phyloP scores from a whole-genome alignment of 441 rosid species.

The Gossypium trilobum region DNA sequence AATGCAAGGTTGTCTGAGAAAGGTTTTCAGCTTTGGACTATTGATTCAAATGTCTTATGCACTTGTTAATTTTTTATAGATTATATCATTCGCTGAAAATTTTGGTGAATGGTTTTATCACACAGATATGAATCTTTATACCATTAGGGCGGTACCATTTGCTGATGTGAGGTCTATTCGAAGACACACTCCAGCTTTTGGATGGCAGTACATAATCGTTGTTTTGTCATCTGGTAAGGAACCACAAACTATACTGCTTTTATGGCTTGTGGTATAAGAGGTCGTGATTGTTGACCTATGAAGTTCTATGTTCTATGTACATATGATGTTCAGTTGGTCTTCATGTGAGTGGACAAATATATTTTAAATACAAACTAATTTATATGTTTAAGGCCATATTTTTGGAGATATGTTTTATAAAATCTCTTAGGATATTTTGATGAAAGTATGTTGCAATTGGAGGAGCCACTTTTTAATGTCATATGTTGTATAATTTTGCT shows the following conservation, averaged over 20 bases:
- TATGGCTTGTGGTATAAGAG: no score
- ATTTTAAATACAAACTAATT: no score
- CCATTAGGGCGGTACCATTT: conserved; percentile 71
- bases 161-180: conserved; percentile 73
- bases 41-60: conserved; percentile 8
- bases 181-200: conserved; percentile 78
- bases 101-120: conserved; percentile 16
- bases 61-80: conserved; percentile 4
- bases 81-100: not conserved
- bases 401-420: no score
- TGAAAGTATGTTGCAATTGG: no score
- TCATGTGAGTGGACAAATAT: no score
- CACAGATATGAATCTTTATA: conserved; percentile 80
- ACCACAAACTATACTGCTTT: not conserved
- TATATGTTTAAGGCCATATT: no score
- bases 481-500: no score
- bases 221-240: conserved; percentile 79
- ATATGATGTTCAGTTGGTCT: no score
- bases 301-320: no score
- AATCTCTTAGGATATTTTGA: no score
- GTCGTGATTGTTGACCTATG: no score
- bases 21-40: conserved; percentile 36
- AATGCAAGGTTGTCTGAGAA: conserved; percentile 63
- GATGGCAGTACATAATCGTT: conserved; percentile 89
- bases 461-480: no score